Evolutionary conservation across 345 rosid genomes (phyloP), one percentile per base, ranked within the genome.

Genomic region (Garcia nutans): DNA sequence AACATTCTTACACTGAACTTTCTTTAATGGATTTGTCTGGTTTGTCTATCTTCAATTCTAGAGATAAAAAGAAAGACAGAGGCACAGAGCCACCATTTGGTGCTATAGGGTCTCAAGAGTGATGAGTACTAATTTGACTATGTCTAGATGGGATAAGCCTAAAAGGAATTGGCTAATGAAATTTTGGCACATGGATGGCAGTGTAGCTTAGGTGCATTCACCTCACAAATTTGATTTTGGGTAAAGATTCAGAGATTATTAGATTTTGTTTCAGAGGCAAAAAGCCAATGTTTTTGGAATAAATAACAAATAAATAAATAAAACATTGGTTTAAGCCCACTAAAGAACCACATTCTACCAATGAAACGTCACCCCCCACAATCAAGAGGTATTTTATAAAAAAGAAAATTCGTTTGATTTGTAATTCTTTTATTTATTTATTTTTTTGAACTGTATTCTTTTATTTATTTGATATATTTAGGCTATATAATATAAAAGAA

Each of bases 151-250:
- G 54, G 31, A 11, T 3, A 66, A n/a, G n/a, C n/a, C n/a, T n/a
- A n/a, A n/a, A n/a, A 45, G 71, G 55, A 10, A 44, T 45, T 54
- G 2, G 55, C 26, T 24, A 42, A 22, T 24, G 17, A n/a, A 19
- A 19, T 62, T 63, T 37, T n/a, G 61, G 22, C 72, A 45, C 74
- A 28, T 66, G 67, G 80, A 72, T 71, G 72, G 74, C 79, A 41
- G 33, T 16, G n/a, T 19, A 19, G 37, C 1, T 59, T 22, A 57
- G 76, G 56, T 73, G 52, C 68, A 37, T 49, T 59, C 50, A 33
- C 19, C 16, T 44, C 9, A n/a, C 20, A 31, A 50, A 6, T 44
- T 58, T 44, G 2, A 1, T 49, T 47, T 67, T 47, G 57, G 54
- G 4, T n/a, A 23, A 42, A 11, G 44, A 20, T 9, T 47, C 10